These are phyloP conservation scores for Austroboletus olivaceoglutinosus DNA, from an alignment of 1,284 basidiomycete genomes.

Conservation along the genomic window DNA sequence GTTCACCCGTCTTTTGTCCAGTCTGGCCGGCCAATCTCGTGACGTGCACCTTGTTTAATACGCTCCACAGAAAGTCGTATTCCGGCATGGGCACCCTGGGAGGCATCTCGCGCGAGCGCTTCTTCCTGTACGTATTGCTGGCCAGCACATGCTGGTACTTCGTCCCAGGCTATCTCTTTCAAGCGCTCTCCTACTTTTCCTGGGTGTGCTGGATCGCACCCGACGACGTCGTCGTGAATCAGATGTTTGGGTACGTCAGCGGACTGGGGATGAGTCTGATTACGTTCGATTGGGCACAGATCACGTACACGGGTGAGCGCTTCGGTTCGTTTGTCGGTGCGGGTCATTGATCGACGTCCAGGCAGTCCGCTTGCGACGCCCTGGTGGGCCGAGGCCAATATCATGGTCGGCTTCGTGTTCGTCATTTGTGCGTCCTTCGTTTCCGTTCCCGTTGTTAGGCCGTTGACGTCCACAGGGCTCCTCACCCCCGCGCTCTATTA, in stretches of 20 bases:
- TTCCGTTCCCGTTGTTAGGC: background rate
- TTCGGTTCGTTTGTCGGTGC: background rate
- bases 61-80: constrained; percentile 62
- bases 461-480: constrained; percentile 40
- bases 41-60: constrained; percentile 79
- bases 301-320: constrained; percentile 41
- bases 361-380: constrained; percentile 60
- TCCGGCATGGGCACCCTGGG: constrained; percentile 59
- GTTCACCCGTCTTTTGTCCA: constrained; percentile 19
- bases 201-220: constrained; percentile 84
- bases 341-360: background rate
- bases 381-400: constrained; percentile 81
- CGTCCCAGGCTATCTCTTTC: constrained; percentile 71
- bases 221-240: constrained; percentile 61
- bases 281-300: constrained; percentile 71
- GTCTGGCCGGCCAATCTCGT: constrained; percentile 89
- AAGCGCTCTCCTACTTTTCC: constrained; percentile 61
- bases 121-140: constrained; percentile 66
- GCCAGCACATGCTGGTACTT: constrained; percentile 68
- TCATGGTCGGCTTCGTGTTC: constrained; percentile 74
- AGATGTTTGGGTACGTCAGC: constrained; percentile 76
- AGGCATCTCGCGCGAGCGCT: constrained; percentile 71
- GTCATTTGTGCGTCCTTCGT: constrained; percentile 52
- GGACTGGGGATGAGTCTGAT: constrained; percentile 73
- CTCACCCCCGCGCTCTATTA: constrained; percentile 68